phyloP scores from a whole-genome alignment of 2,329 filamentous ascomycete genomes.

The Ophiosphaerella narmari region DNA sequence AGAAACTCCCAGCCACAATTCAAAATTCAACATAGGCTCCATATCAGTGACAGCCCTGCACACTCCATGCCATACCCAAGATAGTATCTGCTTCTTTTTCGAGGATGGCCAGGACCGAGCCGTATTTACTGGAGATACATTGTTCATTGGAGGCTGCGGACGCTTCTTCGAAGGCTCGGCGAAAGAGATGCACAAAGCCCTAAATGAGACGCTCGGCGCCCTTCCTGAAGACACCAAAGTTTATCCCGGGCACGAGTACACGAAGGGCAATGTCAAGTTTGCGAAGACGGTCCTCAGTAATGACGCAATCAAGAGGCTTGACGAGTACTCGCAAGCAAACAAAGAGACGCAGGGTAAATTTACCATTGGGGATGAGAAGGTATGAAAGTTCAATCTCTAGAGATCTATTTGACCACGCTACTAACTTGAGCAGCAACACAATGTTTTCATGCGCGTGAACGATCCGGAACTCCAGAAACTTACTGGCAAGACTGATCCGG shows the following conservation, averaged over 20 bases:
- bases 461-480: constrained; percentile 84
- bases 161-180: constrained; percentile 93
- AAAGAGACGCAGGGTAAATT: constrained; percentile 92
- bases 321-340: constrained; percentile 77
- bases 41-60: constrained; percentile 87
- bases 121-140: constrained; percentile 94
- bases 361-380: constrained; percentile 97
- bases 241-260: constrained; percentile 97
- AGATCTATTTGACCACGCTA: not conserved
- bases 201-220: constrained; percentile 81
- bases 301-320: constrained; percentile 72
- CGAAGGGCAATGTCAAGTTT: constrained; percentile 94
- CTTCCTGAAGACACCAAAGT: constrained; percentile 91
- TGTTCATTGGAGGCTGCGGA: constrained; percentile 94
- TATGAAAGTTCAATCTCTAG: constrained; percentile 41
- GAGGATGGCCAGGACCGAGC: constrained; percentile 77
- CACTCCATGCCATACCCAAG: constrained; percentile 96
- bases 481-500: constrained; percentile 77
- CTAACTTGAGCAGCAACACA: constrained; percentile 68
- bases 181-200: constrained; percentile 82
- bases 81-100: constrained; percentile 95
- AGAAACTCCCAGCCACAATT: constrained; percentile 73
- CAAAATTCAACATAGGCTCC: constrained; percentile 79
- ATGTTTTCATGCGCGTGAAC: constrained; percentile 93
- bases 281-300: constrained; percentile 74